Conservation (phyloP, 176 grass and related monocot species). For the Cenchrus americanus region DNA sequence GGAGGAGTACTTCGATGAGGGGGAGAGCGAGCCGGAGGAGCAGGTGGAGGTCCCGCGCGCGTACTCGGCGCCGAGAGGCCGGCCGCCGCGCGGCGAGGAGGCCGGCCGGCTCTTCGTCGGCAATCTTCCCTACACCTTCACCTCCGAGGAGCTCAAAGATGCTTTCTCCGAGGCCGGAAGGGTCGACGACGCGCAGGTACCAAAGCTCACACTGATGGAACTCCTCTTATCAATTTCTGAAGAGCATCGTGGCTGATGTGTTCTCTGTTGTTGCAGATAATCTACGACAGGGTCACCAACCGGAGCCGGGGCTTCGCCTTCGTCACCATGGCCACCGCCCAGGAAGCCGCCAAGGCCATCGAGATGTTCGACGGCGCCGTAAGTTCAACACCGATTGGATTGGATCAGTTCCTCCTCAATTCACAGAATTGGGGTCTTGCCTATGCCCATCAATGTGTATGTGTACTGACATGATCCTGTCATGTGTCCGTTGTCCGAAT, state of each 20-base stretch:
- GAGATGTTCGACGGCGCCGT: constrained; percentile 90
- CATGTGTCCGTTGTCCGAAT: constrained; percentile 28
- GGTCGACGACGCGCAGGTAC: constrained; percentile 65
- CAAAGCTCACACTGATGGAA: background rate
- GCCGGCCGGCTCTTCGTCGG: constrained; percentile 82
- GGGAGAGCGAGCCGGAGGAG: constrained; percentile 23
- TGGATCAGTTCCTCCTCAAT: background rate
- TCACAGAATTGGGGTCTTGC: constrained; percentile 12
- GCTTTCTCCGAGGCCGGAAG: constrained; percentile 79
- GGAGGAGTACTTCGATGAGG: constrained; percentile 31
- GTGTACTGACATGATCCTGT: background rate
- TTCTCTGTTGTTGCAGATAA: constrained; percentile 49
- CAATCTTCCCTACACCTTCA: constrained; percentile 76
- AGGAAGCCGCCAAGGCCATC: constrained; percentile 74
- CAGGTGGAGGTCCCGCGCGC: constrained; percentile 19
- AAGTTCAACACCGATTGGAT: constrained; percentile 34
- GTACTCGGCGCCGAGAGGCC: constrained; percentile 26
- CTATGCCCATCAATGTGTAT: background rate
- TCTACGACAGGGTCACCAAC: constrained; percentile 81
- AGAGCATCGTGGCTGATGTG: background rate
- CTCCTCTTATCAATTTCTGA: background rate
- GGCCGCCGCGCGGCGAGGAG: constrained; percentile 55
- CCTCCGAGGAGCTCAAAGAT: constrained; percentile 58
- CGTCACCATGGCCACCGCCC: constrained; percentile 76
- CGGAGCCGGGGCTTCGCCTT: constrained; percentile 90